Conservation (phyloP, 2,329 filamentous ascomycete species). For the Penicillium crustosum region DNA sequence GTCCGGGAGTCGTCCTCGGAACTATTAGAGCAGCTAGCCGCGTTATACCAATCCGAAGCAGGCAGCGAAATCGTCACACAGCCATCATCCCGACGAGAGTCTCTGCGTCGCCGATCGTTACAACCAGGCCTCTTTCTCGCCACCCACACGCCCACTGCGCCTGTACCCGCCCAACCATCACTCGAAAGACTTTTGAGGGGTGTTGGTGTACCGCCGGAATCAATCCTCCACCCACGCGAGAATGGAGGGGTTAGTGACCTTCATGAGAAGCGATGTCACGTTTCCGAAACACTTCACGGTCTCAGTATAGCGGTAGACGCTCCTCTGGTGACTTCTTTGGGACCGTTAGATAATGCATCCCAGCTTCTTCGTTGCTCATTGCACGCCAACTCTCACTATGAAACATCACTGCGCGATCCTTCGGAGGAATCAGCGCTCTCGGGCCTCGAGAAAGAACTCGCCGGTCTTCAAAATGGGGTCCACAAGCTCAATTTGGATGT, state of each 20-base stretch:
- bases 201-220: conserved; percentile 32
- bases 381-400: conserved; percentile 30
- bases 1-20: conserved; percentile 38
- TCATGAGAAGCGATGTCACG: conserved; percentile 31
- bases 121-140: conserved; percentile 21
- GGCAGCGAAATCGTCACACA: conserved; percentile 23
- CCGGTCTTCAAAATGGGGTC: conserved; percentile 33
- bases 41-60: conserved; percentile 34
- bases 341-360: conserved; percentile 33
- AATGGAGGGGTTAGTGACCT: conserved; percentile 23
- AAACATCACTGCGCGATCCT: conserved; percentile 30
- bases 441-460: conserved; percentile 34
- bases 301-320: conserved; percentile 32
- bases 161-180: conserved; percentile 24
- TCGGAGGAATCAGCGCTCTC: conserved; percentile 29
- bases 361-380: conserved; percentile 35
- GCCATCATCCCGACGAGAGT: conserved; percentile 28
- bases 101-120: conserved; percentile 28
- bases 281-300: conserved; percentile 30
- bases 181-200: conserved; percentile 37
- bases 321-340: conserved; percentile 32
- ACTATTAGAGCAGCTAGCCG: conserved; percentile 33
- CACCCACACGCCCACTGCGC: conserved; percentile 15
- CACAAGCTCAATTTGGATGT: conserved; percentile 36
- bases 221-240: conserved; percentile 26